Conservation (phyloP, 1,139 yeast species). For the Magnusiomyces fungicola region DNA sequence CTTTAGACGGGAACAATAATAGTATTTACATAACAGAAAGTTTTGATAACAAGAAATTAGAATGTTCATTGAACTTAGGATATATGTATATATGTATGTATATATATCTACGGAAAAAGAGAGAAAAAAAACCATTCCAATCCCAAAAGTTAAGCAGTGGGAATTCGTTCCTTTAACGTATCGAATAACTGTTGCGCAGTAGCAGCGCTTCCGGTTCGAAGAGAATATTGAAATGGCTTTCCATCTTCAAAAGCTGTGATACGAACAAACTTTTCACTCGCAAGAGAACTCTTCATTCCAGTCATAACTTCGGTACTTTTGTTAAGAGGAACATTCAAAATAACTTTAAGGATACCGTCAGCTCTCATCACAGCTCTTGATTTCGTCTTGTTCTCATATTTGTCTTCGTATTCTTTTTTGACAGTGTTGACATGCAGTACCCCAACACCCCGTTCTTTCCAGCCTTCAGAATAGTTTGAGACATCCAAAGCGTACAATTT, state of each 20-base stretch:
- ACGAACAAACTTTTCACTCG: conserved; percentile 72
- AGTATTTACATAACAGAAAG: background rate
- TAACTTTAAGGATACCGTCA: conserved; percentile 74
- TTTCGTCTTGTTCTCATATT: conserved; percentile 23
- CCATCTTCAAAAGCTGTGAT: conserved; percentile 52
- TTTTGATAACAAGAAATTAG: background rate
- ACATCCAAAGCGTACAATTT: conserved; percentile 73
- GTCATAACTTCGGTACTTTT: conserved; percentile 48
- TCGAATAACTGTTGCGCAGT: conserved; percentile 53
- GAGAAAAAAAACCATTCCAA: too few relatives aligned
- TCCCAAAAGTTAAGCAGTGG: conserved; percentile 6
- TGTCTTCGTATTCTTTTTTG: conserved; percentile 24
- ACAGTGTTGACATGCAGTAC: conserved; percentile 67
- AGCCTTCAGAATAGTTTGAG: conserved; percentile 52
- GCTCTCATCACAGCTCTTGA: conserved; percentile 84
- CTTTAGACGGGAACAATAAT: conserved; percentile 32
- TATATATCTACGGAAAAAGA: too few relatives aligned
- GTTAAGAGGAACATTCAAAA: conserved; percentile 65
- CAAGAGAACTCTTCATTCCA: conserved; percentile 81
- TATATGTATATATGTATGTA: background rate
- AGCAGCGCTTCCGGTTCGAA: conserved; percentile 61
- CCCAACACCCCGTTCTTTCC: conserved; percentile 97
- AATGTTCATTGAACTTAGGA: too few relatives aligned
- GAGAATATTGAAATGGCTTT: conserved; percentile 72
- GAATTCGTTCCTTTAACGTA: conserved; percentile 40